Evolutionary conservation across 164 flowering plant genomes (phyloP), one percentile per base, ranked within the genome.

Genomic region (Amborella trichopoda): DNA sequence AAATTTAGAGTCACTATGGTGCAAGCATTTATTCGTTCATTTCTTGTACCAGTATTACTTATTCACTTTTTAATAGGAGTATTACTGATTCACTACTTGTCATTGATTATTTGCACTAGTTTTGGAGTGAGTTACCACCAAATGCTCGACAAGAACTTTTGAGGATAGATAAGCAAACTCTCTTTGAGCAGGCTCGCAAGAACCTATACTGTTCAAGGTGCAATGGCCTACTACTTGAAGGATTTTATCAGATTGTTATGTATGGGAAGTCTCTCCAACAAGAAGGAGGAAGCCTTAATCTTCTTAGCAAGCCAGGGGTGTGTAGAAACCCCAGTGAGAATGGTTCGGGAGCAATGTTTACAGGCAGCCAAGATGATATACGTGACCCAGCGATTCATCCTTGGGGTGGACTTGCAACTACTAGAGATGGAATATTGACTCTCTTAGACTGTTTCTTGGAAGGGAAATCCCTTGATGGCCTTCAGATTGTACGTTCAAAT

Each of bases 171-270:
- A 91, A 87, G 60, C 96, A 82, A 48, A 73, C 82, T 23, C 72
- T 91, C 5, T 84, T 91, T 52, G 99, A 91, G 77, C 88, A 84
- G 65, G 95, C 95, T 56, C 85, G 99, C 11, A 91, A 87, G 63
- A 82, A 78, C 60, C 79, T 87, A 74, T 91, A 87, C 73, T 91
- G 96, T 66, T 87, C 99, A 39, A 72, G 99, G 58, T 91, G 99
- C 72, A 91, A 87, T 65, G 99, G 99, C 25, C 67, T 91, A 48
- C 64, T 91, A 60, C 94, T 91, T 3, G 96, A 91, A 71, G 83
- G 83, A 23, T 91, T 81, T 65, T 57, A 82, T 63, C 99, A 83
- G 61, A 87, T 91, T 68, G 83, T 80, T 53, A 74, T 74, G 79
- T 77, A 87, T 65, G 95, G 96, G 10, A 91, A 82, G 66, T 80